These are phyloP conservation scores for Cladosporium sp. DNA, from an alignment of 2,329 filamentous ascomycete species.

Conservation along the genomic window DNA sequence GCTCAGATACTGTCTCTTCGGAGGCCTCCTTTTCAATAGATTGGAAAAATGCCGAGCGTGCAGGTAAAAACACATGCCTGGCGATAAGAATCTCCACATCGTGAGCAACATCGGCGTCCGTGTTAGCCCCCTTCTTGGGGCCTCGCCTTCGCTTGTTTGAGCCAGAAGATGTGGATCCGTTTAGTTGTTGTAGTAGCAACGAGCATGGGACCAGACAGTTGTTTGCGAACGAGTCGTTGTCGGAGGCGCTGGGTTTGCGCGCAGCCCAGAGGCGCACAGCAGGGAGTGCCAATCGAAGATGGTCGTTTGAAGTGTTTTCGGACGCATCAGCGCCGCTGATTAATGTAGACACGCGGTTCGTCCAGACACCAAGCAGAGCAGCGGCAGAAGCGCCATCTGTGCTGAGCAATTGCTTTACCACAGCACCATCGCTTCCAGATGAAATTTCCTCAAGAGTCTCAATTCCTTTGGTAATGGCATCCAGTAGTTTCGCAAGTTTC, in stretches of 20 bases:
- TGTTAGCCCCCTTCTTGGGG: not conserved
- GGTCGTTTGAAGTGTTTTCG: not conserved
- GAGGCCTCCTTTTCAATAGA: slow-evolving; percentile 1
- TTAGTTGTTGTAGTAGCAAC: slow-evolving; percentile 22
- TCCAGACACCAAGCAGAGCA: slow-evolving; percentile 30
- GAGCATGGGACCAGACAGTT: slow-evolving; percentile 29
- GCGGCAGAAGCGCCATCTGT: slow-evolving; percentile 24
- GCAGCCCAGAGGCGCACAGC: slow-evolving; percentile 30
- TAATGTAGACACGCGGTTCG: slow-evolving; percentile 11
- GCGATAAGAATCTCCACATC: slow-evolving; percentile 41
- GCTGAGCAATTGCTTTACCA: slow-evolving; percentile 29
- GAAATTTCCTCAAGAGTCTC: slow-evolving; percentile 20
- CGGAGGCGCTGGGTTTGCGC: slow-evolving; percentile 25
- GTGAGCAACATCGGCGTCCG: not conserved
- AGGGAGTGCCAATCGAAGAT: slow-evolving; percentile 12
- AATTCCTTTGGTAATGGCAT: not conserved
- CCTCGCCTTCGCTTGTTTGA: slow-evolving; percentile 14
- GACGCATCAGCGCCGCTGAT: not conserved
- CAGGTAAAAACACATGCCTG: slow-evolving; percentile 45
- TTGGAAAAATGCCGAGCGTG: slow-evolving; percentile 40
- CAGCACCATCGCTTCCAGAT: slow-evolving; percentile 23
- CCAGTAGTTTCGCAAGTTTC: not conserved
- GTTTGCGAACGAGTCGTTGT: slow-evolving; percentile 31
- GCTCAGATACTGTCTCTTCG: slow-evolving; percentile 15
- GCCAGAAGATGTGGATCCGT: not conserved